Conservation (phyloP, 495 filamentous ascomycete species). For the Hypoxylon cercidicola region DNA sequence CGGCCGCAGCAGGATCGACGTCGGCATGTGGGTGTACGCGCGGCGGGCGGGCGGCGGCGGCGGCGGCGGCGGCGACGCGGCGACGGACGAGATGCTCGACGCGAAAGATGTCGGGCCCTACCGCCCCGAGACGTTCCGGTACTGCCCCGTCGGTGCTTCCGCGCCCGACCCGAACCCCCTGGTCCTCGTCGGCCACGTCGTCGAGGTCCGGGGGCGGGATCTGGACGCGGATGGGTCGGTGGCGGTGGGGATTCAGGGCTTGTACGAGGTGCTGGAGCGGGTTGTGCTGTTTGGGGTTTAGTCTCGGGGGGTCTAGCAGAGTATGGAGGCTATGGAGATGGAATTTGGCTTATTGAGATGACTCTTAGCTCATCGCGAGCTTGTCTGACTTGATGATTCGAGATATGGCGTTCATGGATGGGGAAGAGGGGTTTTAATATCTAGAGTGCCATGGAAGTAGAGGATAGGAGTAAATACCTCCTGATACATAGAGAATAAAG, state of each 20-base stretch:
- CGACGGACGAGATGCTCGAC: neutral
- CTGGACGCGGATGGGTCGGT: neutral
- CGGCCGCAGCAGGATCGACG: neutral
- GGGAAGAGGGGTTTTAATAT: no score
- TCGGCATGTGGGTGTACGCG: slow-evolving; percentile 26
- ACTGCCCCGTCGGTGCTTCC: neutral
- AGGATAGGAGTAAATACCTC: no score
- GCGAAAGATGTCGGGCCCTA: neutral
- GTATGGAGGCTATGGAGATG: neutral
- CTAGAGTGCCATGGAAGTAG: no score
- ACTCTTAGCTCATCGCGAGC: no score
- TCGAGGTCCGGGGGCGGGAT: neutral
- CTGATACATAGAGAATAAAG: no score
- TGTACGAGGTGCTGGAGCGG: slow-evolving; percentile 12
- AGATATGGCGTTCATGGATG: no score
- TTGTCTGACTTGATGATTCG: no score
- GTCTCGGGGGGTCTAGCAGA: neutral
- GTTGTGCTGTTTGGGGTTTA: neutral
- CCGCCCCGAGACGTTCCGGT: neutral
- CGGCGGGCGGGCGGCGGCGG: neutral
- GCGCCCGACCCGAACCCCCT: neutral
- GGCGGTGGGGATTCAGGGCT: slow-evolving; percentile 11
- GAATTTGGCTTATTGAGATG: no score
- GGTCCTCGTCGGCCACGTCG: slow-evolving; percentile 15
- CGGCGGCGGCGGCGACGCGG: neutral